Evolutionary conservation across 1,139 yeast genomes (phyloP).

Genomic region (Blastobotrys arbuscula): DNA sequence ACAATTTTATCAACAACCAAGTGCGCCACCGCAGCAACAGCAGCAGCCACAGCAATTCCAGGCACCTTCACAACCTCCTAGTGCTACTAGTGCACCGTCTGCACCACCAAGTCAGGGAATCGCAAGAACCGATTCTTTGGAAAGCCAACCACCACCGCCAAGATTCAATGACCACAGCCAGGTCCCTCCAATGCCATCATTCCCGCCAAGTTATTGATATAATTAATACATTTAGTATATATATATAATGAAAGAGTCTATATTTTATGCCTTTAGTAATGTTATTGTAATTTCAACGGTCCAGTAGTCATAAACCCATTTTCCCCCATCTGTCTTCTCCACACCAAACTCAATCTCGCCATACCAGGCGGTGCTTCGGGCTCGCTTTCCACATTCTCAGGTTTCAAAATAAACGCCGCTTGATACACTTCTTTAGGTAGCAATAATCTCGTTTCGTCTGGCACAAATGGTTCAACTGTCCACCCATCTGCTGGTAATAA

Average conservation of each 20-base stretch:
- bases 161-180: slow-evolving; percentile 12
- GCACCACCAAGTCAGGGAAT: slow-evolving; percentile 8
- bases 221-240: too few species aligned
- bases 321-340: slow-evolving; percentile 37
- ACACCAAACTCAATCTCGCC: slow-evolving; percentile 28
- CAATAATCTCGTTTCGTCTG: slow-evolving; percentile 13
- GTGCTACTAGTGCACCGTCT: slow-evolving; percentile 8
- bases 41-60: slow-evolving; percentile 4
- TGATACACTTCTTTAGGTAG: slow-evolving; percentile 21
- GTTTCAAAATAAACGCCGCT: slow-evolving; percentile 17
- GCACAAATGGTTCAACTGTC: slow-evolving; percentile 20
- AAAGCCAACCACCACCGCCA: slow-evolving; percentile 9
- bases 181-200: slow-evolving; percentile 6
- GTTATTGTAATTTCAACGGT: slow-evolving; percentile 13
- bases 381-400: slow-evolving; percentile 14
- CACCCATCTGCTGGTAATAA: slow-evolving; percentile 29
- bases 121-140: slow-evolving; percentile 6
- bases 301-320: slow-evolving; percentile 34
- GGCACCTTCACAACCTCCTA: slow-evolving; percentile 6
- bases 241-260: neutral
- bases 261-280: neutral
- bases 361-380: slow-evolving; percentile 14
- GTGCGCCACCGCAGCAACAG: slow-evolving; percentile 6
- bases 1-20: slow-evolving; percentile 9
- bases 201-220: neutral